A percentile compares a stretch with the other conserved stretches of the same genome.
phyloP scores from a whole-genome alignment of 768 basidiomycete species.

The Trametes villosa region DNA sequence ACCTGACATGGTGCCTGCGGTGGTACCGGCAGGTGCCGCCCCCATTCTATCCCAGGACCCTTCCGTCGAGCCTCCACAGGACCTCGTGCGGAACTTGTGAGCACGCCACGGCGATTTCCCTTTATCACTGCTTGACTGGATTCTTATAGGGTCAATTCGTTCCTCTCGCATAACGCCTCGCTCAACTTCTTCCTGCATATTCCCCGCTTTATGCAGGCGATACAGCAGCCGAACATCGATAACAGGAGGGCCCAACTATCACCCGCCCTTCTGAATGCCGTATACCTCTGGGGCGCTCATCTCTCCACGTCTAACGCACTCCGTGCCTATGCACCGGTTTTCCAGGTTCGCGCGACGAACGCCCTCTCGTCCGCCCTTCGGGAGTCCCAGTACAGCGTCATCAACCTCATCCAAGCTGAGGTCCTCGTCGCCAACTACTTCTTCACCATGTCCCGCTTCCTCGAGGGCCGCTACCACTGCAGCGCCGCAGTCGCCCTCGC shows the following conservation, averaged over 20 bases:
- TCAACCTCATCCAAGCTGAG: constrained; percentile 39
- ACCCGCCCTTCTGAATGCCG: constrained; percentile 49
- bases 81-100: constrained; percentile 21
- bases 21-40: background rate
- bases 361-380: constrained; percentile 38
- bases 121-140: background rate
- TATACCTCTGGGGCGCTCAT: constrained; percentile 38
- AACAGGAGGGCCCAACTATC: constrained; percentile 31
- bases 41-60: constrained; percentile 17
- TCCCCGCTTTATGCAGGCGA: constrained; percentile 45
- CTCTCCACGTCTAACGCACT: constrained; percentile 27
- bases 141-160: constrained; percentile 32
- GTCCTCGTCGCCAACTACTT: constrained; percentile 70
- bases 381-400: constrained; percentile 39
- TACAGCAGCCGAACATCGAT: constrained; percentile 19
- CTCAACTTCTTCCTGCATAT: constrained; percentile 68
- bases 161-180: constrained; percentile 57
- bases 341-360: constrained; percentile 52
- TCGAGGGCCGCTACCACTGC: constrained; percentile 59
- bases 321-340: constrained; percentile 37
- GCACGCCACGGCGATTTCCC: background rate
- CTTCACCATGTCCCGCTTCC: constrained; percentile 57
- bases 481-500: constrained; percentile 46
- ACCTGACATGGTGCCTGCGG: constrained; percentile 2
- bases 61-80: constrained; percentile 17